Percentiles rank a stretch among this genome's conserved stretches.
Evolutionary conservation across 129 eudicot genomes (phyloP).

Genomic region (Ambrosia trifida): DNA sequence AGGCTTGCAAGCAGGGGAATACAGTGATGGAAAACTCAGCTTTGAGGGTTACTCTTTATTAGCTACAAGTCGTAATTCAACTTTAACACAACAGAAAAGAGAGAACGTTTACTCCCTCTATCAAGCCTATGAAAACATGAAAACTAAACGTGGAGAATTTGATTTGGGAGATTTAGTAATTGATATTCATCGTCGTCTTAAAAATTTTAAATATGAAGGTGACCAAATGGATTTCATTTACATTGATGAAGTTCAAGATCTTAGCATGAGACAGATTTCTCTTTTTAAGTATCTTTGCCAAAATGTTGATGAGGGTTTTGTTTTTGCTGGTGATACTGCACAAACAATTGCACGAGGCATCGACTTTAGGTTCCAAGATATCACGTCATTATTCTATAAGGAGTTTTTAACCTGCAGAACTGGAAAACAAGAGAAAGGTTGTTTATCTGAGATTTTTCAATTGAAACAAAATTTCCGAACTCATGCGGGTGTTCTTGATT

Average conservation of each 20-base stretch:
- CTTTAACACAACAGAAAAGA: conserved; percentile 42
- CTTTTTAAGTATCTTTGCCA: conserved; percentile 68
- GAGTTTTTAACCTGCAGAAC: conserved; percentile 43
- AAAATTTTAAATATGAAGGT: conserved; percentile 36
- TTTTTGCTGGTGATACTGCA: conserved; percentile 79
- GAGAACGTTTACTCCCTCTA: conserved; percentile 50
- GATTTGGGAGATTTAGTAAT: conserved; percentile 74
- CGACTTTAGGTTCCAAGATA: conserved; percentile 75
- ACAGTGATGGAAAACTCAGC: conserved; percentile 31
- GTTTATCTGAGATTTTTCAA: conserved; percentile 45
- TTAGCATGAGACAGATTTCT: conserved; percentile 65
- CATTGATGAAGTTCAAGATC: conserved; percentile 85
- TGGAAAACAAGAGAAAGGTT: conserved; percentile 49
- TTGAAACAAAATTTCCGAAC: conserved; percentile 67
- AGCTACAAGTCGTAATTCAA: conserved; percentile 46
- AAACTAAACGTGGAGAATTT: conserved; percentile 50
- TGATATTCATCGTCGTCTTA: conserved; percentile 61
- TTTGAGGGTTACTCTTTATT: conserved; percentile 41
- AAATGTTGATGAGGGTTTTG: conserved; percentile 70
- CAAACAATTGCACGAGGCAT: conserved; percentile 84
- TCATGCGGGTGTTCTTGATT: conserved; percentile 64
- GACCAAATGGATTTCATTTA: conserved; percentile 60
- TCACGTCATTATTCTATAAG: conserved; percentile 55
- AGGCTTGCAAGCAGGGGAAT: conserved; percentile 42
- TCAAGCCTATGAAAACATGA: conserved; percentile 60